Base-by-base conservation (phyloP, 352 stramenopile genomes). In the Pythium inflatum region DNA sequence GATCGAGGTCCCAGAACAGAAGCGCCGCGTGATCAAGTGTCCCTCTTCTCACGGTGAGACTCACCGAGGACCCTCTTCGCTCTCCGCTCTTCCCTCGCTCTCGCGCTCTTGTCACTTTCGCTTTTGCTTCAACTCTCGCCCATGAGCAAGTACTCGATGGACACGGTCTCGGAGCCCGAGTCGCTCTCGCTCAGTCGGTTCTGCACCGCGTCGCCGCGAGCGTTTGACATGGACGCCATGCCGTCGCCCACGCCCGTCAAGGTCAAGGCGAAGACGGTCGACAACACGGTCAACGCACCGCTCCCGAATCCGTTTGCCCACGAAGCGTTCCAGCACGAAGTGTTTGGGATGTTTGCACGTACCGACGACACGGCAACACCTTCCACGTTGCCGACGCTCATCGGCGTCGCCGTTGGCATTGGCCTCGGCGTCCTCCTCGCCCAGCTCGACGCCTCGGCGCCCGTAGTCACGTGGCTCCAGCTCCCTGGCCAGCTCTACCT, bases 401-500 rank as follows among this genome's bases (percentile, higher is more conserved):
- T 34, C 28, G 66, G 66, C 28, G 45, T 72, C 50, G 59, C 50
- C 5, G 16, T 75, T 13, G 78, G 75, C 31, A 31, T 79, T 18
- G 75, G 65, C 0, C 40, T 85, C 22, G 78, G 78, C 4, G 24
- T 74, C 16, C 34, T 79, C 41, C 61, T 85, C 33, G 48, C 67
- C 18, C 48, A 78, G 20, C 30, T 68, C n/a, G 41, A 77, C 14
- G 45, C 75, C 12, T 48, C 31, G 11, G 3, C n/a, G 0, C 71
- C 76, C 12, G 46, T 75, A 24, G 54, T 66, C 3, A 16, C 38
- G 9, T 85, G 74, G 78, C 64, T 85, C 31, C 24, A 62, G 36
- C 66, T 82, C 18, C 78, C 76, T 4, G 78, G 78, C 1, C 14
- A 80, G 13, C 60, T 83, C 24, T 85, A 79, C 69, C 62, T 83